These are phyloP conservation scores for Trichoderma pleuroti DNA, from an alignment of 2,329 filamentous ascomycete genomes.

Conservation along the genomic window DNA sequence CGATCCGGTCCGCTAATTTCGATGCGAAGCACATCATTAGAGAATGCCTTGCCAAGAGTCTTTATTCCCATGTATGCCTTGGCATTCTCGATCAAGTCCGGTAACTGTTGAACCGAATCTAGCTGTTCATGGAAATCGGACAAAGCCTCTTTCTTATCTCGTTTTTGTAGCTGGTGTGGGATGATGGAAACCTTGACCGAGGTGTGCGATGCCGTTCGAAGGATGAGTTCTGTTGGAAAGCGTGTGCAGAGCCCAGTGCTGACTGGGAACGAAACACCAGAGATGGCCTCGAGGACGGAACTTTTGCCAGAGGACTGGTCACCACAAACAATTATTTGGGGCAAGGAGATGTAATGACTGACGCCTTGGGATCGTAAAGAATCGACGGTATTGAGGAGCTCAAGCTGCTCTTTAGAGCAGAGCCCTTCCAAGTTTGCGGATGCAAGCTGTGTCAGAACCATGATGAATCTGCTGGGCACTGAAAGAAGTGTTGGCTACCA, in stretches of 20 bases:
- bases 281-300: constrained; percentile 55
- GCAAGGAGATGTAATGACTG: constrained; percentile 37
- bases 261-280: constrained; percentile 50
- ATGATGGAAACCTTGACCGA: constrained; percentile 26
- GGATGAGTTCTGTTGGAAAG: constrained; percentile 53
- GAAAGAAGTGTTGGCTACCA: neutral
- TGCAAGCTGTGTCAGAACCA: constrained; percentile 8
- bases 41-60: constrained; percentile 37
- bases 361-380: constrained; percentile 35
- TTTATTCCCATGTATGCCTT: constrained; percentile 49
- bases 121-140: constrained; percentile 16
- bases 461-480: neutral
- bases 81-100: constrained; percentile 38
- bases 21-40: constrained; percentile 46
- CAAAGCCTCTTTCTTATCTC: constrained; percentile 15
- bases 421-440: constrained; percentile 13
- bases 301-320: constrained; percentile 56
- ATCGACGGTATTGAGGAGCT: constrained; percentile 37
- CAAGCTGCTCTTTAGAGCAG: constrained; percentile 18
- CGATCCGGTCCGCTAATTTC: constrained; percentile 47
- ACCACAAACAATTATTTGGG: constrained; percentile 52
- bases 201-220: constrained; percentile 33
- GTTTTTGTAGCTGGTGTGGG: constrained; percentile 1
- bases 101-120: neutral
- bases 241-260: constrained; percentile 52